Conservation (phyloP, 495 filamentous ascomycete species). For the Lasiosphaeria ovina region DNA sequence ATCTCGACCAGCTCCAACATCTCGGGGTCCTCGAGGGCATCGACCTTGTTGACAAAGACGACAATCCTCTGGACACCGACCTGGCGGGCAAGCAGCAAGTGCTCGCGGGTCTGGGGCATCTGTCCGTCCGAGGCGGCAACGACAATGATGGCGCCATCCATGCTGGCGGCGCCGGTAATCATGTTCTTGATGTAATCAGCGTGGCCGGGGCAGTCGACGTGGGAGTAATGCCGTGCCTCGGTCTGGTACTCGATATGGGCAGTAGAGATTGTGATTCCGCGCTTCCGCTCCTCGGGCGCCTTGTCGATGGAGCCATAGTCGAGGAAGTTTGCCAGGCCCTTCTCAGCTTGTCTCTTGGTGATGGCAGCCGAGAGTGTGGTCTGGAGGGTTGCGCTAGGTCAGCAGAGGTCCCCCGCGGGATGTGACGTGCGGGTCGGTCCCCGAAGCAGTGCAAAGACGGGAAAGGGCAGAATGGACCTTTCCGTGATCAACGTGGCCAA, state of each 20-base stretch:
- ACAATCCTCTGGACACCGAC: slow-evolving; percentile 97
- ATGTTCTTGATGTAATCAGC: slow-evolving; percentile 99
- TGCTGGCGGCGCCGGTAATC: slow-evolving; percentile 96
- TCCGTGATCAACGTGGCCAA: slow-evolving; percentile 99
- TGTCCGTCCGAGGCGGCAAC: slow-evolving; percentile 98
- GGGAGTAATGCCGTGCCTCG: slow-evolving; percentile 89
- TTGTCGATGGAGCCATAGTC: slow-evolving; percentile 98
- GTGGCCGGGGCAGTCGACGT: slow-evolving; percentile 99
- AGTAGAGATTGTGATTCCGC: slow-evolving; percentile 98
- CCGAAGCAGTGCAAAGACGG: slow-evolving; percentile 18
- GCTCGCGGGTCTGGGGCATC: slow-evolving; percentile 99
- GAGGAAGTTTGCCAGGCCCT: slow-evolving; percentile 89
- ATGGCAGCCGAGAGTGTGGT: slow-evolving; percentile 97
- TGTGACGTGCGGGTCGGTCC: slow-evolving; percentile 9
- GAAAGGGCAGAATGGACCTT: slow-evolving; percentile 61
- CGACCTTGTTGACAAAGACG: slow-evolving; percentile 99
- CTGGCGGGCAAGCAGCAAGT: slow-evolving; percentile 94
- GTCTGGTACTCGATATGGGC: slow-evolving; percentile 98
- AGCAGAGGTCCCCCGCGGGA: slow-evolving; percentile 11
- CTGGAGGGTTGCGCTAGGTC: slow-evolving; percentile 42
- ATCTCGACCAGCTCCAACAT: slow-evolving; percentile 99
- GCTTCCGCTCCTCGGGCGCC: slow-evolving; percentile 97
- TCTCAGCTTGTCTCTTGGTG: slow-evolving; percentile 92
- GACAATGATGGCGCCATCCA: slow-evolving; percentile 98
- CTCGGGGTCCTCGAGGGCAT: slow-evolving; percentile 92